Conservation (phyloP, 2,329 filamentous ascomycete genomes). For the Acrocalymma vagum region DNA sequence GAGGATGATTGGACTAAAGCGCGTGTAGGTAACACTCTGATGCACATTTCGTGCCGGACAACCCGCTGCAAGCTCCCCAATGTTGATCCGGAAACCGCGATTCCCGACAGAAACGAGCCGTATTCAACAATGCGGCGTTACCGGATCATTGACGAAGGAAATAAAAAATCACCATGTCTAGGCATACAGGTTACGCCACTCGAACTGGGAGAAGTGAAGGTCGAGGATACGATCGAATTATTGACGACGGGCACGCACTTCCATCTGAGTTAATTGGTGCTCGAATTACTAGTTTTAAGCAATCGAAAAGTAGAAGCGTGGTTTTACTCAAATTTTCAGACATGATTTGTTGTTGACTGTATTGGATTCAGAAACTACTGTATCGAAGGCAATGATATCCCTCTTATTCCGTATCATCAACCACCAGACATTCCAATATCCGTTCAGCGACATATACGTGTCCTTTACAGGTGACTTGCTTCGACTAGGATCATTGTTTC, state of each 20-base stretch:
- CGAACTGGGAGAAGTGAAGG: slow-evolving; percentile 22
- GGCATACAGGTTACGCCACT: slow-evolving; percentile 70
- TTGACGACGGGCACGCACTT: slow-evolving; percentile 29
- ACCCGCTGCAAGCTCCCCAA: slow-evolving; percentile 75
- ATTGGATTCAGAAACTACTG: no score
- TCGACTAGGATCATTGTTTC: no score
- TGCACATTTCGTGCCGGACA: slow-evolving; percentile 66
- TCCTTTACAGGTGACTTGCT: no score
- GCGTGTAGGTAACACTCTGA: neutral
- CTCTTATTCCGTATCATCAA: no score
- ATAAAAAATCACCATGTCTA: slow-evolving; percentile 65
- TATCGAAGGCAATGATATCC: no score
- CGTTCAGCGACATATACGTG: no score
- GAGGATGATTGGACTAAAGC: slow-evolving; percentile 74
- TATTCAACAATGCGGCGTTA: slow-evolving; percentile 65
- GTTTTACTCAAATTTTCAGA: no score
- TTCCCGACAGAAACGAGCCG: slow-evolving; percentile 62
- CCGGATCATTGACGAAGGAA: slow-evolving; percentile 67
- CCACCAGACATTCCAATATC: no score
- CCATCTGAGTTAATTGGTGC: no score
- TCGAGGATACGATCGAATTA: slow-evolving; percentile 32
- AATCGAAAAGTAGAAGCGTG: no score
- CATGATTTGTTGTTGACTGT: no score
- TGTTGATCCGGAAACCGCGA: slow-evolving; percentile 68
- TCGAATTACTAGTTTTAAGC: no score